These are phyloP conservation scores for Antrodiella citrinella DNA, from an alignment of 768 basidiomycete species.

Conservation along the genomic window DNA sequence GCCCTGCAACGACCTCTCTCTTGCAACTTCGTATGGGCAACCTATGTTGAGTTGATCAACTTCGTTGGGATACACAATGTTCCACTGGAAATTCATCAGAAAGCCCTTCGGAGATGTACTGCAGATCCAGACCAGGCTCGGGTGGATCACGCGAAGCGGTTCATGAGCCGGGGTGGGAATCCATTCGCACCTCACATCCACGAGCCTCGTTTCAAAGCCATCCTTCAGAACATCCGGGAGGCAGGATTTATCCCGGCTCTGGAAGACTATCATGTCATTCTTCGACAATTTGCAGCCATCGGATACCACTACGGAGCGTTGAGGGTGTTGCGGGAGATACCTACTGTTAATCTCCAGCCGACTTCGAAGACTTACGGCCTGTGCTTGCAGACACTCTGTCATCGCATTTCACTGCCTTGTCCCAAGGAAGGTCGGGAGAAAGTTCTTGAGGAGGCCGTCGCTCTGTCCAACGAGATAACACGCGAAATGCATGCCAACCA, in stretches of 20 bases:
- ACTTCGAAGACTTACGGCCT: slow-evolving; percentile 50
- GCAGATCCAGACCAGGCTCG: slow-evolving; percentile 40
- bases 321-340: slow-evolving; percentile 55
- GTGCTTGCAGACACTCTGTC: slow-evolving; percentile 62
- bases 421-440: slow-evolving; percentile 28
- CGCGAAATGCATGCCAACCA: slow-evolving; percentile 35
- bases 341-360: slow-evolving; percentile 35
- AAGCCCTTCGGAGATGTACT: slow-evolving; percentile 61
- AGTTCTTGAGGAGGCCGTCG: slow-evolving; percentile 44
- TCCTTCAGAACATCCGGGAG: slow-evolving; percentile 64
- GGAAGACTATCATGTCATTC: slow-evolving; percentile 68
- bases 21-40: slow-evolving; percentile 62
- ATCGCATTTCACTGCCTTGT: slow-evolving; percentile 57
- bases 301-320: slow-evolving; percentile 60
- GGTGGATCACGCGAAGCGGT: slow-evolving; percentile 30
- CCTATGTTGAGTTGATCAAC: slow-evolving; percentile 51
- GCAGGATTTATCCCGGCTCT: slow-evolving; percentile 35
- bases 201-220: slow-evolving; percentile 56
- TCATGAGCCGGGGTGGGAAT: slow-evolving; percentile 21
- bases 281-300: slow-evolving; percentile 68
- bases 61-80: slow-evolving; percentile 39
- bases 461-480: slow-evolving; percentile 29
- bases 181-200: slow-evolving; percentile 38
- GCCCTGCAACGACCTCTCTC: slow-evolving; percentile 26
- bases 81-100: slow-evolving; percentile 60